Evolutionary conservation across 1,284 basidiomycete species (phyloP), one percentile per base, ranked within the genome.

Genomic region (Fistulina hepatica): DNA sequence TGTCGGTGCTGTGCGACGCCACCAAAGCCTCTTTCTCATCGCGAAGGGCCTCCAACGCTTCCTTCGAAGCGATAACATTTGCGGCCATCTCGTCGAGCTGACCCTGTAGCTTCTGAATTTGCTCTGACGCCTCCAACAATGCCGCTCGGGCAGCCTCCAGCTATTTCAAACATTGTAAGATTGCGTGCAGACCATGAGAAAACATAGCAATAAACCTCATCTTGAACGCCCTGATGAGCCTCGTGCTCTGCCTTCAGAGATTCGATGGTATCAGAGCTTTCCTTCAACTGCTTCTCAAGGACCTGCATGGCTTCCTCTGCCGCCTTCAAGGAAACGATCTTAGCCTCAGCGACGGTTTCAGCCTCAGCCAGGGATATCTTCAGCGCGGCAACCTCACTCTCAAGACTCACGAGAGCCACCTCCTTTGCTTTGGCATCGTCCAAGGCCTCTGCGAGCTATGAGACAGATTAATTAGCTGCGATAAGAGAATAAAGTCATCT

Each of bases 401-500:
- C 71, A 9, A 84, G 64, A 21, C 61, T 57, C 9, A 60, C 50
- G 11, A 76, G 60, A 11, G 60, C 55, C 21, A 64, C 64, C 8
- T 58, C 67, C 1, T 71, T 67, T 41, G 73, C 72, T 37, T 64
- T 64, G 15, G 63, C 83, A 86, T 34, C 37, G 37, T 44, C 27
- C n/a, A n/a, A n/a, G n/a, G n/a, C n/a, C n/a, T n/a, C n/a, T n/a
- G n/a, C n/a, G n/a, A n/a, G n/a, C n/a, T n/a, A n/a, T n/a, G n/a
- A n/a, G n/a, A n/a, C n/a, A n/a, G n/a, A 41, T 28, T 40, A 51
- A 24, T 53, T 39, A 39, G 52, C 21, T 49, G 39, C 44, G 28
- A 31, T n/a, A 34, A 16, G 36, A 42, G 23, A 44, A 43, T 37
- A 21, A 28, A 17, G 27, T 32, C 33, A 38, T 3, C 31, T 34